These are phyloP conservation scores for Cubamyces lactineus DNA, from an alignment of 768 basidiomycete species.

Conservation along the genomic window DNA sequence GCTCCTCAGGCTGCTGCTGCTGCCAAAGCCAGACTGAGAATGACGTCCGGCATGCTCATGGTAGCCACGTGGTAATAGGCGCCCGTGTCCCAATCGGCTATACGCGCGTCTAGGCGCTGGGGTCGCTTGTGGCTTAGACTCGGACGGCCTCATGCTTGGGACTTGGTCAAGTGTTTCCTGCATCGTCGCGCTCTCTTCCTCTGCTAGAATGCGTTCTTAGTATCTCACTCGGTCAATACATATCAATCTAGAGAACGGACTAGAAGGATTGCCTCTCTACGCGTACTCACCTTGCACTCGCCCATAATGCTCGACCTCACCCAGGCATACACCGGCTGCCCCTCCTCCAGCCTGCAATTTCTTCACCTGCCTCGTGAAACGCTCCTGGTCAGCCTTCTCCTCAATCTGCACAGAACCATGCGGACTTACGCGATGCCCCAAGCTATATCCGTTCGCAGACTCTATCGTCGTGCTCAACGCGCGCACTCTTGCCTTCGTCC, in stretches of 20 bases:
- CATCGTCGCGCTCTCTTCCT: not conserved
- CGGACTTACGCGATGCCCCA: constrained; percentile 3
- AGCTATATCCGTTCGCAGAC: constrained; percentile 78
- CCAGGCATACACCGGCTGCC: constrained; percentile 52
- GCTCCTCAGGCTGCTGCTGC: not conserved
- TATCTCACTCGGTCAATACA: too few relatives aligned
- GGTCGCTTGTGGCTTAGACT: too few relatives aligned
- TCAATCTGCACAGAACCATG: not conserved
- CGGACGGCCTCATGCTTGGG: too few relatives aligned
- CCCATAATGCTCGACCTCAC: constrained; percentile 51
- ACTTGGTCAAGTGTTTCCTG: too few relatives aligned
- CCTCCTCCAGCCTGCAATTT: constrained; percentile 56
- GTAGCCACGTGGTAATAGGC: constrained; percentile 6
- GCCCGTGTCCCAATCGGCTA: constrained; percentile 1
- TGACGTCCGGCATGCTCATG: constrained; percentile 23
- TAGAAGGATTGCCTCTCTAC: not conserved
- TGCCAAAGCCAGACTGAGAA: not conserved
- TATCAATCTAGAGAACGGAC: constrained; percentile 4
- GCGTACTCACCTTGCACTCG: not conserved
- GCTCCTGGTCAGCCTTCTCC: constrained; percentile 56
- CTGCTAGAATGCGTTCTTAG: not conserved
- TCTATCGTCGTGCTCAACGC: constrained; percentile 74
- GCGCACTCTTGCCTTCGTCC: constrained; percentile 61
- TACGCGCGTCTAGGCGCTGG: constrained; percentile 1
- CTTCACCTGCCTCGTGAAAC: constrained; percentile 57